Evolutionary conservation across 2,329 filamentous ascomycete genomes (phyloP).

Genomic region (Fusarium hostae): DNA sequence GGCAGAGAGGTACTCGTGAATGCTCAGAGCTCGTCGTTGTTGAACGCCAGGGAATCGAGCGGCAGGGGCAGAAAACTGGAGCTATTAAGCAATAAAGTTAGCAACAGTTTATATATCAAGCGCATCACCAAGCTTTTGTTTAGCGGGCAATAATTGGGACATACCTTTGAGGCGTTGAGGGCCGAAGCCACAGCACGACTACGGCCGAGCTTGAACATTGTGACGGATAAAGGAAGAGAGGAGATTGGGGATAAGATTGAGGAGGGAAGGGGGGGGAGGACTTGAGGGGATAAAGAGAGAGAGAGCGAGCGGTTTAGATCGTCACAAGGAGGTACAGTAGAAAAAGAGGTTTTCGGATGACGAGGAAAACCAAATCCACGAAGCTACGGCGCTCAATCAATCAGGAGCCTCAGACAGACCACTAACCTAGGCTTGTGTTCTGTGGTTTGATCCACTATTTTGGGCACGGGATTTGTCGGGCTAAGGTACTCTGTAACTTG

Average conservation of each 20-base stretch:
- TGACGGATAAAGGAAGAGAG: slow-evolving; percentile 46
- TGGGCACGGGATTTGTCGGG: slow-evolving; percentile 46
- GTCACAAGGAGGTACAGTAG: slow-evolving; percentile 18
- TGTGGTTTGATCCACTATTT: slow-evolving; percentile 26
- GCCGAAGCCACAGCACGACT: slow-evolving; percentile 83
- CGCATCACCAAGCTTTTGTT: slow-evolving; percentile 19
- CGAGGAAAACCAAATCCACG: slow-evolving; percentile 36
- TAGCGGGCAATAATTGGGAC: slow-evolving; percentile 39
- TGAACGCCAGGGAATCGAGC: slow-evolving; percentile 74
- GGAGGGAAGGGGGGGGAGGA: not conserved
- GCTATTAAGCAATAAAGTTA: slow-evolving; percentile 35
- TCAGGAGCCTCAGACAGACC: slow-evolving; percentile 35
- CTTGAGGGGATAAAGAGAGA: slow-evolving; percentile 9
- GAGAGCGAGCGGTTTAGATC: slow-evolving; percentile 2
- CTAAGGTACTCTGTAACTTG: slow-evolving; percentile 5
- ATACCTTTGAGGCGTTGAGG: slow-evolving; percentile 80
- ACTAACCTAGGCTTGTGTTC: slow-evolving; percentile 26
- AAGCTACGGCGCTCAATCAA: slow-evolving; percentile 32
- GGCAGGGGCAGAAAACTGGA: slow-evolving; percentile 55
- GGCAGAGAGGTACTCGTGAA: slow-evolving; percentile 98
- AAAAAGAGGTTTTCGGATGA: slow-evolving; percentile 41
- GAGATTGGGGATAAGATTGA: slow-evolving; percentile 11
- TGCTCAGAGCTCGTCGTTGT: slow-evolving; percentile 90
- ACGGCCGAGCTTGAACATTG: slow-evolving; percentile 90
- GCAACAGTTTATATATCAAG: slow-evolving; percentile 4